These are phyloP conservation scores for Dissophora globulifera DNA, from an alignment of 192 early-diverging fungal genomes.

Conservation along the genomic window DNA sequence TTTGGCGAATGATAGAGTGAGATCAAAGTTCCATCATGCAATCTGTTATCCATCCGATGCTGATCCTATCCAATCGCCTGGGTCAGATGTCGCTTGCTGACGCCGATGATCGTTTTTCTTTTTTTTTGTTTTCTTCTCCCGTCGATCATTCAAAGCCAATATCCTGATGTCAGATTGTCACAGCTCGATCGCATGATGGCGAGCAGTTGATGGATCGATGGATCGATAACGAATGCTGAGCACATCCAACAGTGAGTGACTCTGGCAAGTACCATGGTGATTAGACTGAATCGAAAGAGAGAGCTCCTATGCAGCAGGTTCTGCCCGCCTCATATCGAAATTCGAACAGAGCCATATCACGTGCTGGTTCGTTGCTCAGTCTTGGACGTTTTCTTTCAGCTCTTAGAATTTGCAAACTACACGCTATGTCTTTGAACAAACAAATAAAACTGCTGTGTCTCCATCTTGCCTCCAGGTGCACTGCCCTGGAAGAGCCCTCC, in stretches of 20 bases:
- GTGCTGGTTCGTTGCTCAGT: not conserved
- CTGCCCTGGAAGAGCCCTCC: conserved; percentile 49
- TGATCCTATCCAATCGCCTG: not conserved
- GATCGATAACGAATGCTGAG: conserved; percentile 13
- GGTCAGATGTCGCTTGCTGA: too few species aligned
- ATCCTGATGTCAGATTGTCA: too few species aligned
- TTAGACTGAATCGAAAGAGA: conserved; percentile 43
- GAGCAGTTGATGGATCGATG: conserved; percentile 25
- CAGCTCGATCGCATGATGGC: too few species aligned
- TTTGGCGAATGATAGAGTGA: not conserved
- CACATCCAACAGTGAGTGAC: too few species aligned
- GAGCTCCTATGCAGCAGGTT: conserved; percentile 2
- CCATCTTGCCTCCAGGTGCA: conserved; percentile 32
- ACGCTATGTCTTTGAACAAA: conserved; percentile 38
- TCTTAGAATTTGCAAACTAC: conserved; percentile 4
- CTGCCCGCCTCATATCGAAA: conserved; percentile 2
- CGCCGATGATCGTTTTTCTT: not conserved
- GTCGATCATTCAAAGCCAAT: too few species aligned
- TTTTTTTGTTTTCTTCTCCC: too few species aligned
- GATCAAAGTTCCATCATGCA: conserved; percentile 30
- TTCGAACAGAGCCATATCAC: not conserved
- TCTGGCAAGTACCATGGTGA: conserved; percentile 37
- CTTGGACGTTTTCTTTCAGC: not conserved
- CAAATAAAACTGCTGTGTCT: conserved; percentile 47
- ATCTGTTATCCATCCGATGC: not conserved